Conservation (phyloP, 2,329 filamentous ascomycete species). For the Ramichloridium luteum region DNA sequence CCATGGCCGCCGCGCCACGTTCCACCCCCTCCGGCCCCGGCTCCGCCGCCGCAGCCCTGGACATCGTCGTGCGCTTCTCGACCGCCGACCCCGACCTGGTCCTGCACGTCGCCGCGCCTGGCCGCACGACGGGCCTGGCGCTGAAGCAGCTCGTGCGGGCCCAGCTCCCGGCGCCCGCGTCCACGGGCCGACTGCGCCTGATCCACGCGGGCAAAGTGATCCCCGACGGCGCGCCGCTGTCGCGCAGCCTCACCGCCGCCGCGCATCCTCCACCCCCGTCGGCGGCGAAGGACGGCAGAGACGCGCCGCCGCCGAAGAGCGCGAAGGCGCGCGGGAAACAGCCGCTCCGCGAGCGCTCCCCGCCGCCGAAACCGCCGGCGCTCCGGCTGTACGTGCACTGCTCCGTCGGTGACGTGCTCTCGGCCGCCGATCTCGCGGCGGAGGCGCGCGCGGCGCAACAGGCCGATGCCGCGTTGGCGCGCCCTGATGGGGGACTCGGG, state of each 20-base stretch:
- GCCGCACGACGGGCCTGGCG: conserved; percentile 58
- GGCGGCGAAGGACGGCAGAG: conserved; percentile 18
- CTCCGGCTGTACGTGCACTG: conserved; percentile 80
- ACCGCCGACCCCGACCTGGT: conserved; percentile 71
- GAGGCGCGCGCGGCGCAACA: conserved; percentile 43
- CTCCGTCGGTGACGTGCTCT: conserved; percentile 67
- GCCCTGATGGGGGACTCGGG: too few species aligned
- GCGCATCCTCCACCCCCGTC: conserved; percentile 40
- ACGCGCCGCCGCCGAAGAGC: conserved; percentile 20
- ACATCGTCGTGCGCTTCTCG: conserved; percentile 83
- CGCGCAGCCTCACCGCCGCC: conserved; percentile 53
- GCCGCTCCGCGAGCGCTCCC: conserved; percentile 39
- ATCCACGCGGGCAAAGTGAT: conserved; percentile 85
- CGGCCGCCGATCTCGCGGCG: conserved; percentile 52
- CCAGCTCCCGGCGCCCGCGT: conserved; percentile 50
- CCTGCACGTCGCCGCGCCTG: conserved; percentile 59
- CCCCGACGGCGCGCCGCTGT: conserved; percentile 57
- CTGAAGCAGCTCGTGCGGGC: conserved; percentile 73
- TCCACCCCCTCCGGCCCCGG: too few species aligned
- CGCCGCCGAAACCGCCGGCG: conserved; percentile 16
- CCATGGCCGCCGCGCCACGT: conserved; percentile 18
- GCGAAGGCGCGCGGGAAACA: conserved; percentile 53
- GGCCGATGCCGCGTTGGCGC: conserved; percentile 27
- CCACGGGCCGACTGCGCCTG: conserved; percentile 64
- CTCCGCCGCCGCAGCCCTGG: too few species aligned